phyloP scores from a whole-genome alignment of 768 basidiomycete genomes.

The Antrodiella citrinella region DNA sequence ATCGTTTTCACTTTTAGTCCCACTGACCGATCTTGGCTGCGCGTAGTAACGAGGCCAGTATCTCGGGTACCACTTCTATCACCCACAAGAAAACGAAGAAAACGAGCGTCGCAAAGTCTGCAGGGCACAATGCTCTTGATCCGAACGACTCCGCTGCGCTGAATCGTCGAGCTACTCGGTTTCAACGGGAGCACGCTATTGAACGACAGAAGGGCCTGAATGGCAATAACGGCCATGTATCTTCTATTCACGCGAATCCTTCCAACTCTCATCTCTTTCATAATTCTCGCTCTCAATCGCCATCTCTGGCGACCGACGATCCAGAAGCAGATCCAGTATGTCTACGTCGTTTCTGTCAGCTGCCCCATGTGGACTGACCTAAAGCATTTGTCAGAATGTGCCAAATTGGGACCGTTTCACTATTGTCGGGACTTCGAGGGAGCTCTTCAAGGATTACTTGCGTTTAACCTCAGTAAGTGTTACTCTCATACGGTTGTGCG shows the following conservation, averaged over 20 bases:
- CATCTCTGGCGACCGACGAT: conserved; percentile 39
- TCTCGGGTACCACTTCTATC: conserved; percentile 12
- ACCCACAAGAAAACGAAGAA: conserved; percentile 58
- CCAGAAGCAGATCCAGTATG: conserved; percentile 68
- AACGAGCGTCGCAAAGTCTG: conserved; percentile 26
- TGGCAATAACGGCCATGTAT: conserved; percentile 27
- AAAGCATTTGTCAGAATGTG: conserved; percentile 68
- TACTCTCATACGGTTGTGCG: neutral
- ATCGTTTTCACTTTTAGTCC: neutral
- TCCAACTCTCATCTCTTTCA: conserved; percentile 19
- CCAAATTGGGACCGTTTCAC: conserved; percentile 95
- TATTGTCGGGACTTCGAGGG: conserved; percentile 85
- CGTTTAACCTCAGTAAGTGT: conserved; percentile 76
- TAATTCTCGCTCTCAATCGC: neutral
- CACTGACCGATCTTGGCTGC: neutral
- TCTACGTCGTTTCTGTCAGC: too few relatives aligned
- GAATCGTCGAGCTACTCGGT: conserved; percentile 76
- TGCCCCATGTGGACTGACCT: too few relatives aligned
- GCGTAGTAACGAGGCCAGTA: conserved; percentile 27
- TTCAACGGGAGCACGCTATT: conserved; percentile 83
- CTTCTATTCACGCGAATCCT: conserved; percentile 16
- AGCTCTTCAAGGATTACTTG: conserved; percentile 93
- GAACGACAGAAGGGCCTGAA: conserved; percentile 56
- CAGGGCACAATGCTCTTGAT: conserved; percentile 30
- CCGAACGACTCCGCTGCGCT: conserved; percentile 62